These are phyloP conservation scores for Naganishia antarctica DNA, from an alignment of 768 basidiomycete genomes.

Conservation along the genomic window DNA sequence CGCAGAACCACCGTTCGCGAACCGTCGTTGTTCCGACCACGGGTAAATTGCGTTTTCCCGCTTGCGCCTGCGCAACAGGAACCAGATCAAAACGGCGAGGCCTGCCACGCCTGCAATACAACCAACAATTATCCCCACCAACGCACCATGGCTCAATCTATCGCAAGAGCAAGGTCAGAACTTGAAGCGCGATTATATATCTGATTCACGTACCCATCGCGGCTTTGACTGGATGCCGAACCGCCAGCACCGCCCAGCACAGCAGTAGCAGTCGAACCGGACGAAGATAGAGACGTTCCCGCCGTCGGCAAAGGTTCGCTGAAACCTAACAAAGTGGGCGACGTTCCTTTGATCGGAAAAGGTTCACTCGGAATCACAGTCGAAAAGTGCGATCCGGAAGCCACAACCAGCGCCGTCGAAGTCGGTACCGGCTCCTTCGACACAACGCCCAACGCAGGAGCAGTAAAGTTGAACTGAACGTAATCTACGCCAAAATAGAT, in stretches of 20 bases:
- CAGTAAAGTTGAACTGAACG: conserved; percentile 17
- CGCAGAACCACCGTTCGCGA: neutral
- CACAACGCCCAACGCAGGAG: neutral
- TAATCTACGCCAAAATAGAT: conserved; percentile 17
- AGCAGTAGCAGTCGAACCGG: too few species aligned
- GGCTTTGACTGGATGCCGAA: neutral
- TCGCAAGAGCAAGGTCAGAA: neutral
- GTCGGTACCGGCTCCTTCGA: neutral
- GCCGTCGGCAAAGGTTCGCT: too few species aligned
- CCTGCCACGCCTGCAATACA: neutral
- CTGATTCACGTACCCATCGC: neutral
- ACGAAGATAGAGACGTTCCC: too few species aligned
- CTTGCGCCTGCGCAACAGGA: conserved; percentile 6
- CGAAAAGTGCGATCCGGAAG: too few species aligned
- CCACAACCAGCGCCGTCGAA: neutral
- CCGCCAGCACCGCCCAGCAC: too few species aligned
- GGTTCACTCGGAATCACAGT: too few species aligned
- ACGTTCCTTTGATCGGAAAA: too few species aligned
- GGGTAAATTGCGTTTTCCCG: neutral
- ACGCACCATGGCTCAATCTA: neutral
- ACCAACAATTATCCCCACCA: neutral
- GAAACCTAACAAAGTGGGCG: too few species aligned
- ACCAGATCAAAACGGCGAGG: conserved; percentile 2
- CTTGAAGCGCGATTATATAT: neutral
- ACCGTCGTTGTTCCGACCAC: neutral